Percentiles rank a stretch among this genome's conserved stretches.
phyloP scores from a whole-genome alignment of 2,329 filamentous ascomycete species.

The Hymenoscyphus fructigenus region DNA sequence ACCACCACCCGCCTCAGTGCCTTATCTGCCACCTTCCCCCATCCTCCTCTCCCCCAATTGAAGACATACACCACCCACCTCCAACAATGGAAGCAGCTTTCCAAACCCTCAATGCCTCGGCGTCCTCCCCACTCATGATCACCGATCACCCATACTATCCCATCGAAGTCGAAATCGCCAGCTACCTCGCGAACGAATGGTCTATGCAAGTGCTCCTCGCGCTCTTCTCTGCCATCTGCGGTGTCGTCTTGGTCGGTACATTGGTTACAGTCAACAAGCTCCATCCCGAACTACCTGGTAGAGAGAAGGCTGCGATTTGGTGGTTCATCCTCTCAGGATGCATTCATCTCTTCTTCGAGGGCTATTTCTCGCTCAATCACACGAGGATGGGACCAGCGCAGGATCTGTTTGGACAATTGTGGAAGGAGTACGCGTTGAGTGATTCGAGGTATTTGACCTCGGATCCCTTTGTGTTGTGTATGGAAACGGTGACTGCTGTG shows the following conservation, averaged over 20 bases:
- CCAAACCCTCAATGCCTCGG: constrained; percentile 26
- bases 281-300: constrained; percentile 50
- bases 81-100: constrained; percentile 21
- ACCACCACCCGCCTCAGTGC: neutral
- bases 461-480: constrained; percentile 54
- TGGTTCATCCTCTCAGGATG: constrained; percentile 68
- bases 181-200: constrained; percentile 66
- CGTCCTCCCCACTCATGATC: constrained; percentile 21
- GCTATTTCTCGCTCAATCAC: constrained; percentile 50
- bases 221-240: constrained; percentile 57
- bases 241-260: constrained; percentile 56
- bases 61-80: neutral
- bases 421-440: constrained; percentile 58
- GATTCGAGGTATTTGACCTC: constrained; percentile 55
- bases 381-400: constrained; percentile 41
- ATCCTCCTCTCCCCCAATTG: neutral
- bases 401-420: constrained; percentile 52
- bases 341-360: constrained; percentile 36
- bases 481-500: constrained; percentile 54
- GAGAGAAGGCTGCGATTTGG: constrained; percentile 60
- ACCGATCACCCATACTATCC: constrained; percentile 69
- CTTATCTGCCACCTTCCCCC: neutral
- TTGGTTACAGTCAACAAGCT: constrained; percentile 52
- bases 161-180: constrained; percentile 57
- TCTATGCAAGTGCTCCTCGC: constrained; percentile 57